Percentiles rank a stretch among this genome's conserved stretches.
These are phyloP conservation scores for Hydnomerulius pinastri DNA, from an alignment of 768 basidiomycete species.

Conservation along the genomic window DNA sequence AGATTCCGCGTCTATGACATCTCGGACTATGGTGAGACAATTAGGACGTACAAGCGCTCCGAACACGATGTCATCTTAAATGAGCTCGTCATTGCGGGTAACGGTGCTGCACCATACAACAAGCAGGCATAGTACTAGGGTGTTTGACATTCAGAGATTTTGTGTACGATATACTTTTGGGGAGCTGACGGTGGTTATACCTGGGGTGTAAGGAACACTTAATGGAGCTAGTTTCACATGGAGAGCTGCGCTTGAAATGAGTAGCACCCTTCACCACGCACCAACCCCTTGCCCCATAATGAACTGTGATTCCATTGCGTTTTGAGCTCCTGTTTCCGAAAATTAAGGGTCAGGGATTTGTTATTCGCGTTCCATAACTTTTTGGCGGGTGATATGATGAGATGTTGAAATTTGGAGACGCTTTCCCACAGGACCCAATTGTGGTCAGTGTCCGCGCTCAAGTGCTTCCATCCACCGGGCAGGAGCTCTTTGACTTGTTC, in stretches of 20 bases:
- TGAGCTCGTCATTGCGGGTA: conserved; percentile 61
- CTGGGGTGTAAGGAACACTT: too few relatives aligned
- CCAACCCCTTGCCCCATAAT: not conserved
- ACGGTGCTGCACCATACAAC: conserved; percentile 40
- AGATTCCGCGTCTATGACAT: conserved; percentile 89
- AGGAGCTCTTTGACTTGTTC: not conserved
- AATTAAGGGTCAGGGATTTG: not conserved
- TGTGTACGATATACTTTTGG: too few relatives aligned
- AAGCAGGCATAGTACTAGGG: conserved; percentile 1
- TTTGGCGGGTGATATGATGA: not conserved
- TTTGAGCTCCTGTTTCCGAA: not conserved
- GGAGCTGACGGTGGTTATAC: too few relatives aligned
- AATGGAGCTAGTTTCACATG: too few relatives aligned
- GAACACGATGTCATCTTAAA: conserved; percentile 71
- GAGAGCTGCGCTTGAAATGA: too few relatives aligned
- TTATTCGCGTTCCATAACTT: not conserved
- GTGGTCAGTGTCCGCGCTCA: not conserved
- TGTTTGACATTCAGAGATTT: not conserved
- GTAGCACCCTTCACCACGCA: not conserved
- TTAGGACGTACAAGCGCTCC: conserved; percentile 83
- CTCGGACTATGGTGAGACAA: conserved; percentile 88
- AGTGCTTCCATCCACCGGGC: not conserved
- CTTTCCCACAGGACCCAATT: conserved; percentile 1
- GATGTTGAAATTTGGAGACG: not conserved
- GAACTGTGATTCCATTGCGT: not conserved